These are phyloP conservation scores for Lachnellula hyalina DNA, from an alignment of 2,329 filamentous ascomycete species.

Conservation along the genomic window DNA sequence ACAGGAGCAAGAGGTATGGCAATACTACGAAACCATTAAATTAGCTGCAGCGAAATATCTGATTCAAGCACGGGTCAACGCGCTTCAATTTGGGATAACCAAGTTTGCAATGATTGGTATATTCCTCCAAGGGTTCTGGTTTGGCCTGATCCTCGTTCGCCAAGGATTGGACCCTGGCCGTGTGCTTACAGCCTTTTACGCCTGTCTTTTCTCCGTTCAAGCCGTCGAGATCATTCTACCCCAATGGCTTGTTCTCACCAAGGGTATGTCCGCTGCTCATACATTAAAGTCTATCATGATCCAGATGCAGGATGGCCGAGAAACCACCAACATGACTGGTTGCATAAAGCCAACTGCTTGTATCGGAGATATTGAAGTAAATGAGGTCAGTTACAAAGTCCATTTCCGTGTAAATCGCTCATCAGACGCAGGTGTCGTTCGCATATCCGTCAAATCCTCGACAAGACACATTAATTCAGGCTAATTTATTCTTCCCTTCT, in stretches of 20 bases:
- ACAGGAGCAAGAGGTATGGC: conserved; percentile 60
- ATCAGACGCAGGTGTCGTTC: conserved; percentile 62
- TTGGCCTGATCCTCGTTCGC: conserved; percentile 66
- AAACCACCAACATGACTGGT: conserved; percentile 29
- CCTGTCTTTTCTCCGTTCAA: conserved; percentile 70
- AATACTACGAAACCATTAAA: conserved; percentile 55
- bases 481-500: conserved; percentile 64
- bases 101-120: conserved; percentile 70
- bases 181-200: conserved; percentile 81
- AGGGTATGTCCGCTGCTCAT: conserved; percentile 69
- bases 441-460: conserved; percentile 69
- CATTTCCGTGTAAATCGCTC: background rate
- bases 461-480: conserved; percentile 52
- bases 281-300: conserved; percentile 48
- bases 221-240: conserved; percentile 69
- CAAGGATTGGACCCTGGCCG: conserved; percentile 54
- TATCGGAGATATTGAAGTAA: conserved; percentile 63
- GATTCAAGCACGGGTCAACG: conserved; percentile 62
- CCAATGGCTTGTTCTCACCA: conserved; percentile 70
- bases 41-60: conserved; percentile 59
- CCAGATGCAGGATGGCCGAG: conserved; percentile 26
- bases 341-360: conserved; percentile 40
- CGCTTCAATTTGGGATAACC: conserved; percentile 66
- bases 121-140: conserved; percentile 89
- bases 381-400: conserved; percentile 47